Percentiles rank a stretch among this genome's conserved stretches.
Evolutionary conservation across 2,329 filamentous ascomycete genomes (phyloP).

Genomic region (Nannizziopsis barbatae): DNA sequence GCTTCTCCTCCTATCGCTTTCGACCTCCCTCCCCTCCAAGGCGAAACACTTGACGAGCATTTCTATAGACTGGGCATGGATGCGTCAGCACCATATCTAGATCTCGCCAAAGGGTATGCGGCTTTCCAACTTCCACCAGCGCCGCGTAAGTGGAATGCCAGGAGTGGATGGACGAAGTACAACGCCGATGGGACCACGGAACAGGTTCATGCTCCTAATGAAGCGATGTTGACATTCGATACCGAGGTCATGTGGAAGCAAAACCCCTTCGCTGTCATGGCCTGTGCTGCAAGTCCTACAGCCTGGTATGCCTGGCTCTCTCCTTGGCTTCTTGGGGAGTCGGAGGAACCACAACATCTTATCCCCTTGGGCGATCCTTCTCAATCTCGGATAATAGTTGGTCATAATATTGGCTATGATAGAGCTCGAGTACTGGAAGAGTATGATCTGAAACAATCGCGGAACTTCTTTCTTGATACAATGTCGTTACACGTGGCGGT

Average conservation of each 20-base stretch:
- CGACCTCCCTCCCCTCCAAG: conserved; percentile 69
- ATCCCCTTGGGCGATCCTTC: conserved; percentile 73
- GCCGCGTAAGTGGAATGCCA: conserved; percentile 61
- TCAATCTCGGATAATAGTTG: conserved; percentile 66
- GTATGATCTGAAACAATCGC: conserved; percentile 70
- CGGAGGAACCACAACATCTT: conserved; percentile 63
- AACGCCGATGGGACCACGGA: conserved; percentile 61
- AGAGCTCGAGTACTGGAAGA: conserved; percentile 79
- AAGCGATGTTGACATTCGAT: conserved; percentile 79
- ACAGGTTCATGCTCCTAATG: conserved; percentile 62
- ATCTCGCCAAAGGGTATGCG: conserved; percentile 63
- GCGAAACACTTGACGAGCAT: conserved; percentile 78
- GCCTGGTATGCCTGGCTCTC: conserved; percentile 98
- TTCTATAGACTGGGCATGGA: conserved; percentile 81
- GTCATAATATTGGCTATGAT: conserved; percentile 94
- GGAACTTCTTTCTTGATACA: conserved; percentile 83
- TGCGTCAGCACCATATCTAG: conserved; percentile 72
- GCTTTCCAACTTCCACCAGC: conserved; percentile 46
- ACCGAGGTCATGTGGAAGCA: conserved; percentile 96
- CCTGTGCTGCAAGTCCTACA: conserved; percentile 77
- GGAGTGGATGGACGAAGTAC: conserved; percentile 94
- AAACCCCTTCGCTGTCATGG: conserved; percentile 89
- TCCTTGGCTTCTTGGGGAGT: conserved; percentile 82
- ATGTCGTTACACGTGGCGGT: conserved; percentile 98
- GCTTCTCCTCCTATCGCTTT: conserved; percentile 65